Conservation (phyloP, 2,329 filamentous ascomycete genomes). For the Fusarium sp. region DNA sequence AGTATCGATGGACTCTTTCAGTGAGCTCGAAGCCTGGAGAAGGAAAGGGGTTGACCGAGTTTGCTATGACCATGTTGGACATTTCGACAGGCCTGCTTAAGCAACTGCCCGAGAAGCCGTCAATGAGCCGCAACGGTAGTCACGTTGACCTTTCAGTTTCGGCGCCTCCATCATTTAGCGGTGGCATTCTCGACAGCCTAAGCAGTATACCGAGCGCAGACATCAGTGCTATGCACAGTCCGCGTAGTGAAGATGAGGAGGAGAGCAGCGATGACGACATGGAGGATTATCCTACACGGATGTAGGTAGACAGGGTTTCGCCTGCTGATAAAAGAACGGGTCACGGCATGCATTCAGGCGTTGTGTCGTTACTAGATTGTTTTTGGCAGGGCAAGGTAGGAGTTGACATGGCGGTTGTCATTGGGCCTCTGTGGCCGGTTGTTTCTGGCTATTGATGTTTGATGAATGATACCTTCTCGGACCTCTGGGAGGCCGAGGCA, state of each 20-base stretch:
- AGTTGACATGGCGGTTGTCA: slow-evolving; percentile 41
- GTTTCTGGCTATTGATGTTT: slow-evolving; percentile 31
- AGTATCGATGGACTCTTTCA: slow-evolving; percentile 93
- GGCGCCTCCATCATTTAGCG: slow-evolving; percentile 45
- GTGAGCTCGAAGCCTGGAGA: slow-evolving; percentile 79
- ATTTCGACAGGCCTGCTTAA: slow-evolving; percentile 73
- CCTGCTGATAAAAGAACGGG: not conserved
- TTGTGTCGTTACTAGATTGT: slow-evolving; percentile 42
- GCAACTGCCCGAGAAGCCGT: slow-evolving; percentile 74
- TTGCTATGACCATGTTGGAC: slow-evolving; percentile 80
- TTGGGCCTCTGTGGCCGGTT: slow-evolving; percentile 30
- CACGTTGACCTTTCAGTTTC: slow-evolving; percentile 55
- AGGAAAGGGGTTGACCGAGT: slow-evolving; percentile 66
- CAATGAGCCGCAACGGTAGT: slow-evolving; percentile 64
- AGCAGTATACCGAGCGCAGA: slow-evolving; percentile 58
- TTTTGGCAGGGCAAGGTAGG: slow-evolving; percentile 38
- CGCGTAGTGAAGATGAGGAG: slow-evolving; percentile 54
- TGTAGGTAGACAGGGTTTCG: slow-evolving; percentile 25
- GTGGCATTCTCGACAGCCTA: slow-evolving; percentile 51
- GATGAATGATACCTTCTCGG: slow-evolving; percentile 42
- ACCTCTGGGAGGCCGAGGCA: slow-evolving; percentile 40
- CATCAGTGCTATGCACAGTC: slow-evolving; percentile 61
- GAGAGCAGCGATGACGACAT: slow-evolving; percentile 65
- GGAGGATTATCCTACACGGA: slow-evolving; percentile 54
- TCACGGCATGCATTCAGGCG: slow-evolving; percentile 42